A percentile compares a stretch with the other conserved stretches of the same genome.
These are phyloP conservation scores for Neonectria magnoliae DNA, from an alignment of 2,329 filamentous ascomycete genomes.

Conservation along the genomic window DNA sequence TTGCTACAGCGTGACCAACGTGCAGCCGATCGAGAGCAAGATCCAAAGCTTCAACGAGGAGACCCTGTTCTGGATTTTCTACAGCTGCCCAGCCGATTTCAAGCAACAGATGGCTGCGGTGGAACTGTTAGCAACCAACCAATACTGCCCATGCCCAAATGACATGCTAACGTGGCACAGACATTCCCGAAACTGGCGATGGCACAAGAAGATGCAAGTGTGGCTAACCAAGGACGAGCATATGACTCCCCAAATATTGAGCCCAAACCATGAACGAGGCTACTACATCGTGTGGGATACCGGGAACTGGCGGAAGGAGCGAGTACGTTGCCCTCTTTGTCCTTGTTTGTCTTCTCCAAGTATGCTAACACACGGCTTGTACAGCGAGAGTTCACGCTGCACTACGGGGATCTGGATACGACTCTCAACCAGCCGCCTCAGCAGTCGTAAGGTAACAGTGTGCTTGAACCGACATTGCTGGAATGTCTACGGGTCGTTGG, in stretches of 20 bases:
- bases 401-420: constrained; percentile 71
- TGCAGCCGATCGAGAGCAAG: constrained; percentile 72
- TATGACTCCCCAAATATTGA: constrained; percentile 69
- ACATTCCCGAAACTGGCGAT: constrained; percentile 72
- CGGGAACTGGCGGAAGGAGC: constrained; percentile 69
- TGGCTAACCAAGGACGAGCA: constrained; percentile 76
- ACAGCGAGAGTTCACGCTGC: constrained; percentile 68
- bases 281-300: constrained; percentile 75
- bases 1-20: constrained; percentile 74
- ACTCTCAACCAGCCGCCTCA: constrained; percentile 48
- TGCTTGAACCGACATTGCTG: constrained; percentile 17
- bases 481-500: constrained; percentile 18
- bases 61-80: constrained; percentile 76
- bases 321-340: constrained; percentile 56
- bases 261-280: constrained; percentile 68
- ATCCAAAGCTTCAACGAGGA: constrained; percentile 75
- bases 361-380: constrained; percentile 15
- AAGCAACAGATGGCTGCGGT: constrained; percentile 72
- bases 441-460: constrained; percentile 41
- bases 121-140: constrained; percentile 62
- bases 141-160: too few relatives aligned
- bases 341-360: not conserved
- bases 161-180: constrained; percentile 50
- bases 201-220: constrained; percentile 73
- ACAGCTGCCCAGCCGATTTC: constrained; percentile 70